Conservation (phyloP, 352 stramenopile genomes). For the Lagenidium giganteum region DNA sequence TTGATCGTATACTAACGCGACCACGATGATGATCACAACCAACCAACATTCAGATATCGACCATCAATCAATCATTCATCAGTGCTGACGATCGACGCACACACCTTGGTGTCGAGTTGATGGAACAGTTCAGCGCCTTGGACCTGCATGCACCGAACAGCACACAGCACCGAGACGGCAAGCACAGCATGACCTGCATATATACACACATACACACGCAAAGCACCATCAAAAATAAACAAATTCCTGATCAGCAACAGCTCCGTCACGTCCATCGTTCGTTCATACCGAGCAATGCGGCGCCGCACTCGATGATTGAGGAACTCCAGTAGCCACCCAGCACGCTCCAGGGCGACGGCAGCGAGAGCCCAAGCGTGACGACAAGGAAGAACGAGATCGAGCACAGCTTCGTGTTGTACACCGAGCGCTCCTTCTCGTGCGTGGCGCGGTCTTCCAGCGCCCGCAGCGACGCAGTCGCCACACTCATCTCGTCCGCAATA, state of each 20-base stretch:
- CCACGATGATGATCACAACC: too few species aligned
- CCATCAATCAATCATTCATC: too few species aligned
- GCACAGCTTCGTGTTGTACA: slow-evolving; percentile 57
- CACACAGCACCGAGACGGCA: slow-evolving; percentile 44
- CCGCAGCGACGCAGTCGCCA: too few species aligned
- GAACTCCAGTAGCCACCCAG: slow-evolving; percentile 72
- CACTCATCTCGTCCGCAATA: too few species aligned
- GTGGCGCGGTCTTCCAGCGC: slow-evolving; percentile 61
- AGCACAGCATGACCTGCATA: slow-evolving; percentile 42
- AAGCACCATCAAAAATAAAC: neutral
- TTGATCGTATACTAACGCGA: too few species aligned
- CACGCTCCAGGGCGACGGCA: slow-evolving; percentile 65
- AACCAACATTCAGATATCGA: too few species aligned
- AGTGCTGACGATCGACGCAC: too few species aligned
- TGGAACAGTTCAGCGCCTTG: slow-evolving; percentile 55
- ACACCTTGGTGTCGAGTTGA: slow-evolving; percentile 52
- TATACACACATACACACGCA: slow-evolving; percentile 1
- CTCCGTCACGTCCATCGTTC: too few species aligned
- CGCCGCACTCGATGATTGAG: too few species aligned
- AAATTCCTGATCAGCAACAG: neutral
- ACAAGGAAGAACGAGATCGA: slow-evolving; percentile 31
- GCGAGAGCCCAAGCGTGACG: slow-evolving; percentile 34
- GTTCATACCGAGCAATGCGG: too few species aligned
- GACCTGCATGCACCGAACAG: slow-evolving; percentile 61
- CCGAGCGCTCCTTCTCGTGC: slow-evolving; percentile 51